A percentile compares a stretch with the other conserved stretches of the same genome.
These are phyloP conservation scores for Naganishia sp. DNA, from an alignment of 1,284 basidiomycete species.

Conservation along the genomic window DNA sequence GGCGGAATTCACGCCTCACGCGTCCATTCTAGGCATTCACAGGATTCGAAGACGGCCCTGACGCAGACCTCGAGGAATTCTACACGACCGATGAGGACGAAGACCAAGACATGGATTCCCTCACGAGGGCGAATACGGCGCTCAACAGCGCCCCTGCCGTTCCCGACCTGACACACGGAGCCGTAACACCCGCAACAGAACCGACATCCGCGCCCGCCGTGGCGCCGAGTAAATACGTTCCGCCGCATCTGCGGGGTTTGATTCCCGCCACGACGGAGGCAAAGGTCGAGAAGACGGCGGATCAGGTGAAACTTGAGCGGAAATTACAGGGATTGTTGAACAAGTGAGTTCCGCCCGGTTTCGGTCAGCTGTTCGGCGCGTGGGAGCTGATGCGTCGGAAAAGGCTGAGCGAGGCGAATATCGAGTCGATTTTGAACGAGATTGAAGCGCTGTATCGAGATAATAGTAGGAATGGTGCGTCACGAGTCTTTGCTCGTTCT, in stretches of 20 bases:
- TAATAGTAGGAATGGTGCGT: conserved; percentile 74
- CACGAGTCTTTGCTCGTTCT: neutral
- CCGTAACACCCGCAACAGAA: conserved; percentile 17
- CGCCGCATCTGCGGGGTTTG: conserved; percentile 57
- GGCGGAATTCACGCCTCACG: neutral
- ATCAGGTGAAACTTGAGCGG: conserved; percentile 66
- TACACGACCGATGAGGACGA: conserved; percentile 36
- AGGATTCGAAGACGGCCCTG: conserved; percentile 35
- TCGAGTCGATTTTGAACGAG: conserved; percentile 73
- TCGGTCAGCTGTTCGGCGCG: neutral
- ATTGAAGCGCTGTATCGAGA: conserved; percentile 78
- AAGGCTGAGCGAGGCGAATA: conserved; percentile 81
- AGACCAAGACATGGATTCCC: conserved; percentile 37
- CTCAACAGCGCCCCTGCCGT: conserved; percentile 26
- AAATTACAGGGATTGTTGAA: conserved; percentile 88
- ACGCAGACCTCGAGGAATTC: conserved; percentile 40
- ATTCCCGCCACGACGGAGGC: conserved; percentile 40
- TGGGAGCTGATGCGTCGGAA: conserved; percentile 52
- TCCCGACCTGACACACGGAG: neutral
- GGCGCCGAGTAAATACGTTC: conserved; percentile 55
- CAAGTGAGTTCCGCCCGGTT: conserved; percentile 58
- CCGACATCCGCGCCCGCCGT: conserved; percentile 24
- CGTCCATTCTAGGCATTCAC: neutral
- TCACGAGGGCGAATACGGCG: conserved; percentile 40
- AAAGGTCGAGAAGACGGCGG: conserved; percentile 58